These are phyloP conservation scores for Talaromyces sp. DNA, from an alignment of 2,329 filamentous ascomycete genomes.

Conservation along the genomic window DNA sequence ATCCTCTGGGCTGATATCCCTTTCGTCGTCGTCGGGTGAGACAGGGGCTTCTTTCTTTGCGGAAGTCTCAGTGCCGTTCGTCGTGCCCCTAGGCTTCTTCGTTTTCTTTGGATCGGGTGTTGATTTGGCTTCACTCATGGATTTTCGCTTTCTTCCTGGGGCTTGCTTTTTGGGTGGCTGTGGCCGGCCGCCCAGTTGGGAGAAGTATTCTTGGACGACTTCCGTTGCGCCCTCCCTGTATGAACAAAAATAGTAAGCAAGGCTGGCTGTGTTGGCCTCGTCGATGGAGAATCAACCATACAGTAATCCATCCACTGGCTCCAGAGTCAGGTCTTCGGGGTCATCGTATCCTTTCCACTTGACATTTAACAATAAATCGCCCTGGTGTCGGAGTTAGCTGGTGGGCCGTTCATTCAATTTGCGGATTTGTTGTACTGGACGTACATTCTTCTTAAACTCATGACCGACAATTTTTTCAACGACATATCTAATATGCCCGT, in stretches of 20 bases:
- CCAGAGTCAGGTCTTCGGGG: slow-evolving; percentile 40
- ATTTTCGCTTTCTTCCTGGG: slow-evolving; percentile 29
- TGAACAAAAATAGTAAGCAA: slow-evolving; percentile 14
- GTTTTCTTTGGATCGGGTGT: slow-evolving; percentile 21
- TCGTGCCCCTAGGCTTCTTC: slow-evolving; percentile 22
- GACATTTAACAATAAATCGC: slow-evolving; percentile 35
- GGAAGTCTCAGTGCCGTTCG: slow-evolving; percentile 16
- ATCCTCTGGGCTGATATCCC: neutral
- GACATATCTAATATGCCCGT: slow-evolving; percentile 26
- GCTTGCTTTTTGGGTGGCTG: slow-evolving; percentile 21
- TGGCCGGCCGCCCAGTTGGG: slow-evolving; percentile 39
- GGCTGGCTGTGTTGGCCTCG: neutral
- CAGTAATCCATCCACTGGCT: slow-evolving; percentile 43
- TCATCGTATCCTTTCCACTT: slow-evolving; percentile 47
- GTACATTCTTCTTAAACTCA: slow-evolving; percentile 32
- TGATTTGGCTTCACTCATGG: slow-evolving; percentile 20
- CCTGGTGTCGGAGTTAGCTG: slow-evolving; percentile 21
- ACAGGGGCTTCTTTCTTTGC: slow-evolving; percentile 2
- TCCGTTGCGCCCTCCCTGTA: slow-evolving; percentile 36
- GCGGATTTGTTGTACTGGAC: slow-evolving; percentile 6
- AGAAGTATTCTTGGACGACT: slow-evolving; percentile 38
- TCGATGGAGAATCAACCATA: slow-evolving; percentile 19
- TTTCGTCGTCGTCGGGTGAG: slow-evolving; percentile 14
- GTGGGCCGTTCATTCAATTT: neutral
- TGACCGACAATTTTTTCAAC: slow-evolving; percentile 39